Conservation (phyloP, 2,329 filamentous ascomycete species). For the Phyllosticta citriasiana region DNA sequence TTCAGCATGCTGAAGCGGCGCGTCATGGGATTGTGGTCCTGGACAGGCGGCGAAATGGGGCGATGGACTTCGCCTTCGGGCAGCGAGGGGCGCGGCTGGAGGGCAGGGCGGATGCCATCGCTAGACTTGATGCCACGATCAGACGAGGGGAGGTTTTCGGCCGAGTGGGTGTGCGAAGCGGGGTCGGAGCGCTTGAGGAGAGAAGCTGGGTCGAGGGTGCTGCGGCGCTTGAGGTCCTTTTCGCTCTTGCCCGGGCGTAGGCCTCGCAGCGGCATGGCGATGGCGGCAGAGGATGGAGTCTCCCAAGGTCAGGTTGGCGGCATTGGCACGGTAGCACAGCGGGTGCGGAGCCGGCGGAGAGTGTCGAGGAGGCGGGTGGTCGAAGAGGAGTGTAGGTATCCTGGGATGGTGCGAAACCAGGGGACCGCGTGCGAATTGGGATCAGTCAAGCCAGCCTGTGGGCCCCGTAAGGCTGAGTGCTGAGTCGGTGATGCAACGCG, state of each 20-base stretch:
- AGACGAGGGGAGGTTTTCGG: constrained; percentile 17
- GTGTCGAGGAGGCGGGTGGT: constrained; percentile 2
- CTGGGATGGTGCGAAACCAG: constrained; percentile 8
- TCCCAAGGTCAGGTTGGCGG: constrained; percentile 7
- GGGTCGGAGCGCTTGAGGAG: constrained; percentile 27
- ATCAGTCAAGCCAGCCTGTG: constrained; percentile 8
- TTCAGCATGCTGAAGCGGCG: constrained; percentile 60
- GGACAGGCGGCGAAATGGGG: constrained; percentile 22
- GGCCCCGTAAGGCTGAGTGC: constrained; percentile 15
- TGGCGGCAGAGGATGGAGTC: constrained; percentile 8
- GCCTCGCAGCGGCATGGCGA: constrained; percentile 31
- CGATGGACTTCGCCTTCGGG: constrained; percentile 15
- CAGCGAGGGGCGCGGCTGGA: constrained; percentile 18
- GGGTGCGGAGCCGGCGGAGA: neutral
- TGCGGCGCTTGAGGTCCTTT: constrained; percentile 34
- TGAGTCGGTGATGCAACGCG: constrained; percentile 11
- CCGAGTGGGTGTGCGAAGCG: constrained; percentile 16
- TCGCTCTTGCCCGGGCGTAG: constrained; percentile 30
- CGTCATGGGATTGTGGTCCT: constrained; percentile 28
- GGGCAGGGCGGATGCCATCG: constrained; percentile 22
- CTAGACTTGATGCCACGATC: constrained; percentile 20
- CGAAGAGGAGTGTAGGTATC: constrained; percentile 3
- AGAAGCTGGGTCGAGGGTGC: constrained; percentile 31
- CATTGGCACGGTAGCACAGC: constrained; percentile 2
- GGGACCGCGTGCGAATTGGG: constrained; percentile 11